These are phyloP conservation scores for Pyrenopolyporus hunteri DNA, from an alignment of 495 filamentous ascomycete species.

Conservation along the genomic window DNA sequence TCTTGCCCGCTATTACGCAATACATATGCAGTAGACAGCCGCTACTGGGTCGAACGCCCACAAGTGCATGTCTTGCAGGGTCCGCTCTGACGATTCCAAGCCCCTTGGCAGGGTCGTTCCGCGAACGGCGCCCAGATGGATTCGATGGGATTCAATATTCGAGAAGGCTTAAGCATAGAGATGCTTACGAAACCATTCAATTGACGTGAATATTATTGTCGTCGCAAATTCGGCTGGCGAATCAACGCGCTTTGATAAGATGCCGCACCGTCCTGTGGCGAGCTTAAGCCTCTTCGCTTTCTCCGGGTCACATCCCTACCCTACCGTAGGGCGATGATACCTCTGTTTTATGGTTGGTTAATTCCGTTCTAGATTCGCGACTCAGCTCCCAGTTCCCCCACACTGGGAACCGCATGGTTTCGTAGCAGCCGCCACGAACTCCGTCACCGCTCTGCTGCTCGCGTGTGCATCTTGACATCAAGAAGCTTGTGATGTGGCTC, in stretches of 20 bases:
- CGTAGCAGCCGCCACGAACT: slow-evolving; percentile 25
- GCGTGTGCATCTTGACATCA: slow-evolving; percentile 24
- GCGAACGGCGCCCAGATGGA: slow-evolving; percentile 29
- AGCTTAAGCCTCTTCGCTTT: slow-evolving; percentile 25
- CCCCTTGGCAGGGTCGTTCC: slow-evolving; percentile 34
- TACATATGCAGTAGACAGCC: slow-evolving; percentile 18
- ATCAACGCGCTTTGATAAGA: slow-evolving; percentile 34
- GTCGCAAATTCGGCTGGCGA: slow-evolving; percentile 33
- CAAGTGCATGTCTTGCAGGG: slow-evolving; percentile 31
- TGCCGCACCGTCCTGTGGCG: slow-evolving; percentile 32
- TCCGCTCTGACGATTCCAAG: slow-evolving; percentile 16
- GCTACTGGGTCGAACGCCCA: slow-evolving; percentile 16
- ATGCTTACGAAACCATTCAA: not conserved
- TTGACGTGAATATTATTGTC: slow-evolving; percentile 39
- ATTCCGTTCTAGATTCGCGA: slow-evolving; percentile 21
- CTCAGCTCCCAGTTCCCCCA: slow-evolving; percentile 29
- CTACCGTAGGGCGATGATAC: slow-evolving; percentile 15
- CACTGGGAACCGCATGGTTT: slow-evolving; percentile 26
- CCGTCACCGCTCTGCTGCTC: slow-evolving; percentile 26
- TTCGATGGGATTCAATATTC: slow-evolving; percentile 1
- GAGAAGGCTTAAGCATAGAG: slow-evolving; percentile 6
- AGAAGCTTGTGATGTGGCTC: not conserved
- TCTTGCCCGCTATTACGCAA: slow-evolving; percentile 32
- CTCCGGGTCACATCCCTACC: slow-evolving; percentile 34
- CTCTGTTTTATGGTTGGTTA: slow-evolving; percentile 14